Evolutionary conservation across 1,139 yeast species (phyloP).

Genomic region (Debaryomyces udenii): DNA sequence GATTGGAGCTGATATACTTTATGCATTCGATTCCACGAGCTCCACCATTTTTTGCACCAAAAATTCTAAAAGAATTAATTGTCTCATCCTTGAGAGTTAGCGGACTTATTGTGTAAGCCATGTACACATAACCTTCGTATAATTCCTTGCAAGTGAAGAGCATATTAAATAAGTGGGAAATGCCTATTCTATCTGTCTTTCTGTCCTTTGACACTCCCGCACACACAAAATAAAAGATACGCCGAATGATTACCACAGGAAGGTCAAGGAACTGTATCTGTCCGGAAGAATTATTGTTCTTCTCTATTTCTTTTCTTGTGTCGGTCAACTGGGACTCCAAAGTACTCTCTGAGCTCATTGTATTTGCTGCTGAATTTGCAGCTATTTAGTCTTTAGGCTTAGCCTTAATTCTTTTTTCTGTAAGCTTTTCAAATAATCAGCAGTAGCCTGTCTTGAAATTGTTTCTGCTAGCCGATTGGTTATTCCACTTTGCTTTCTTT

Average conservation of each 20-base stretch:
- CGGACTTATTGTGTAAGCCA: slow-evolving; percentile 19
- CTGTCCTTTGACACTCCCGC: background rate
- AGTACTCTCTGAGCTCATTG: background rate
- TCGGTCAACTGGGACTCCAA: too few relatives aligned
- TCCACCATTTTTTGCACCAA: background rate
- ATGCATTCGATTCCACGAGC: slow-evolving; percentile 2
- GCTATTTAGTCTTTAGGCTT: background rate
- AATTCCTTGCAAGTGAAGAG: slow-evolving; percentile 19
- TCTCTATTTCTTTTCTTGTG: background rate
- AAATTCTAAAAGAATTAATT: background rate
- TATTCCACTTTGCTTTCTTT: background rate
- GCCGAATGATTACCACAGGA: slow-evolving; percentile 19
- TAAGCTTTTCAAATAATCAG: too few relatives aligned
- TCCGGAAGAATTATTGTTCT: too few relatives aligned
- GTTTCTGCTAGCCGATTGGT: too few relatives aligned
- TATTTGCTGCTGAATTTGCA: slow-evolving; percentile 5
- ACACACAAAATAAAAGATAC: slow-evolving; percentile 18
- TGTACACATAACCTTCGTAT: slow-evolving; percentile 15
- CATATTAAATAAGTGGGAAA: slow-evolving; percentile 9
- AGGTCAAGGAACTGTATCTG: slow-evolving; percentile 15
- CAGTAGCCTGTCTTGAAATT: too few relatives aligned
- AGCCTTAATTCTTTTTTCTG: background rate
- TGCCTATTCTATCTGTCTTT: background rate
- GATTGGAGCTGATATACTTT: slow-evolving; percentile 3
- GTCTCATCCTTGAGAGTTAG: slow-evolving; percentile 10